A percentile compares a stretch with the other conserved stretches of the same genome.
Conservation (phyloP, 164 flowering plant species). For the Tetrastigma voinierianum region DNA sequence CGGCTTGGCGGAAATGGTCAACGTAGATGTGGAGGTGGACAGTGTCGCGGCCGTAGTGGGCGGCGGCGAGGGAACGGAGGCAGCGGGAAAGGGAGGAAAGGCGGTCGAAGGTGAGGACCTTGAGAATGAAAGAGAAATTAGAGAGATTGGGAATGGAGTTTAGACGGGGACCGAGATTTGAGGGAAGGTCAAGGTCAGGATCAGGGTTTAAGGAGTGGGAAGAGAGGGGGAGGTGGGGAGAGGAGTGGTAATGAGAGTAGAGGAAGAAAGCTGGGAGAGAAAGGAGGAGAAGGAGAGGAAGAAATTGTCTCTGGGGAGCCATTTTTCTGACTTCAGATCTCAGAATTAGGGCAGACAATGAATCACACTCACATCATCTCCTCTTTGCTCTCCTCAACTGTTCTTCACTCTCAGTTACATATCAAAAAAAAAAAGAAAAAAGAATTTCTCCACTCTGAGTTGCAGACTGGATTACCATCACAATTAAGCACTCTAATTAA, state of each 20-base stretch:
- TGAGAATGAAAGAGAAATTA: conserved; percentile 66
- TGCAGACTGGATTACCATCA: too few relatives aligned
- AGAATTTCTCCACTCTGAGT: too few relatives aligned
- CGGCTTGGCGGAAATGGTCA: conserved; percentile 57
- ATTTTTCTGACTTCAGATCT: too few relatives aligned
- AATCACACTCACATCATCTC: too few relatives aligned
- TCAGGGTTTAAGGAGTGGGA: conserved; percentile 5
- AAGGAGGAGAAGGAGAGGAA: conserved; percentile 38
- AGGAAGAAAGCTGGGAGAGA: conserved; percentile 27
- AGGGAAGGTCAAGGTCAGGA: conserved; percentile 3
- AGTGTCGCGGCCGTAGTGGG: conserved; percentile 55
- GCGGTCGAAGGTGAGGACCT: conserved; percentile 82
- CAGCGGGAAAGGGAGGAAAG: conserved; percentile 74
- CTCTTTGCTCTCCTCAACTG: too few relatives aligned
- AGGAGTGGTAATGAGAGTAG: conserved; percentile 34
- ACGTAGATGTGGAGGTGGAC: conserved; percentile 79
- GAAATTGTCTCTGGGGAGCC: conserved; percentile 21
- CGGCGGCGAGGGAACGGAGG: conserved; percentile 70
- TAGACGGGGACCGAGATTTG: neutral
- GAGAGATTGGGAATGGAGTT: neutral
- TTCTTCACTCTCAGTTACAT: too few relatives aligned
- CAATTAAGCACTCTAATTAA: too few relatives aligned
- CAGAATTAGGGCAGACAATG: too few relatives aligned
- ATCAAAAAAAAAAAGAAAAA: too few relatives aligned
- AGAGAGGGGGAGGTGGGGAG: conserved; percentile 25